These are phyloP conservation scores for Paracoccidioides brasiliensis DNA, from an alignment of 2,329 filamentous ascomycete genomes.

Conservation along the genomic window DNA sequence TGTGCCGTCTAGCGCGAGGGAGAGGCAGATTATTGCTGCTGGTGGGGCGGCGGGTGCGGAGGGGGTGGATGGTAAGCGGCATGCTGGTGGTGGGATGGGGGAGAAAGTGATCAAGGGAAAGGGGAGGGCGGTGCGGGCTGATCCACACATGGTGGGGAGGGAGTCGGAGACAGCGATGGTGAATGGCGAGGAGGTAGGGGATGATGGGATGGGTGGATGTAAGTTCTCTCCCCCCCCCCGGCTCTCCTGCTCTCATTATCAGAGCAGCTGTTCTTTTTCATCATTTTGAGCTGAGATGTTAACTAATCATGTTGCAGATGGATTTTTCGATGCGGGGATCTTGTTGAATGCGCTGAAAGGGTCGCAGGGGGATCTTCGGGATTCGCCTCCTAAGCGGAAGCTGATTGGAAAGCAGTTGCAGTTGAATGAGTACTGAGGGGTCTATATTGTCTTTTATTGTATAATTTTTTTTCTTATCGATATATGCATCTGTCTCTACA, in stretches of 20 bases:
- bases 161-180: slow-evolving; percentile 50
- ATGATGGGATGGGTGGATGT: slow-evolving; percentile 90
- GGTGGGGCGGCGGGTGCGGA: slow-evolving; percentile 38
- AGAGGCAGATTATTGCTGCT: slow-evolving; percentile 38
- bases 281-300: not conserved
- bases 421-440: slow-evolving; percentile 32
- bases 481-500: too few relatives aligned
- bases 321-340: slow-evolving; percentile 96
- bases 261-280: slow-evolving; percentile 7
- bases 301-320: slow-evolving; percentile 48
- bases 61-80: slow-evolving; percentile 13
- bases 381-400: slow-evolving; percentile 26
- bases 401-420: slow-evolving; percentile 38
- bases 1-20: slow-evolving; percentile 40
- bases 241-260: not conserved
- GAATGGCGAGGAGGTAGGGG: slow-evolving; percentile 59
- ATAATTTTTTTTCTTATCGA: too few relatives aligned
- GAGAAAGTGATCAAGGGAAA: slow-evolving; percentile 49
- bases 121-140: slow-evolving; percentile 56
- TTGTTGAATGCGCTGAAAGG: slow-evolving; percentile 75
- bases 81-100: slow-evolving; percentile 20
- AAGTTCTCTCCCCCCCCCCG: slow-evolving; percentile 36
- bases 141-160: slow-evolving; percentile 26
- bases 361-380: slow-evolving; percentile 21
- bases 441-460: not conserved